Base-by-base conservation (phyloP, 2,329 filamentous ascomycete species). In the Diaporthe batatas region DNA sequence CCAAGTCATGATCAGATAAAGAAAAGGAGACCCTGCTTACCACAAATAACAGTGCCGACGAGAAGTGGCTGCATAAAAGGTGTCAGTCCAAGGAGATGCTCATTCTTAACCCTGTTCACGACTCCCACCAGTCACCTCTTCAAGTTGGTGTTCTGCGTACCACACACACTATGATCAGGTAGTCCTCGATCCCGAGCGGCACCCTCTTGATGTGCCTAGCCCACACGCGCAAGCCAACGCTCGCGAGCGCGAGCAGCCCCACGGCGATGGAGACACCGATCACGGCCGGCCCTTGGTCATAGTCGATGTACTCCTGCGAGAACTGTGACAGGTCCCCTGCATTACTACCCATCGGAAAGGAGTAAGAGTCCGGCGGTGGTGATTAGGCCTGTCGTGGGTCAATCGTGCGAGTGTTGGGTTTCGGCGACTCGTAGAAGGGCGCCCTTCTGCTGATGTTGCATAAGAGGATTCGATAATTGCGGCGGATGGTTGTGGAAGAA, bases 251-350 rank as follows among this genome's bases (percentile, higher is more conserved):
- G 47, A 67, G 21, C 4, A 67, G 62, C 21, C 62, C 62, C 62
- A 67, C 47, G 62, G 62, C 62, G 21, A 67, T 67, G 62, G 62
- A 67, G 39, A 67, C 62, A n/a, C 62, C 62, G 5, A 67, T 21
- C 8, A 67, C 8, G 11, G 62, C 62, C 14, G 62, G 62, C 7
- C 62, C 62, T 25, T 53, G 10, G 11, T 67, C 62, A 18, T 67
- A 53, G n/a, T 67, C 62, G 62, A 67, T 67, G 18, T 67, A 67
- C 47, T 67, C 62, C 44, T 67, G 62, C 29, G 62, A 67, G 62
- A 67, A 67, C 62, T 67, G 62, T 49, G 62, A 67, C 2, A 67
- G 16, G 47, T 67, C 62, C 47, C 32, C 62, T 67, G 39, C 62
- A 67, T 53, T 21, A 6, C 62, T 67, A 47, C 62, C 62, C 62